Percentiles rank a stretch among this genome's conserved stretches.
These are phyloP conservation scores for Globisporangium nodosum DNA, from an alignment of 352 stramenopile species.

Conservation along the genomic window DNA sequence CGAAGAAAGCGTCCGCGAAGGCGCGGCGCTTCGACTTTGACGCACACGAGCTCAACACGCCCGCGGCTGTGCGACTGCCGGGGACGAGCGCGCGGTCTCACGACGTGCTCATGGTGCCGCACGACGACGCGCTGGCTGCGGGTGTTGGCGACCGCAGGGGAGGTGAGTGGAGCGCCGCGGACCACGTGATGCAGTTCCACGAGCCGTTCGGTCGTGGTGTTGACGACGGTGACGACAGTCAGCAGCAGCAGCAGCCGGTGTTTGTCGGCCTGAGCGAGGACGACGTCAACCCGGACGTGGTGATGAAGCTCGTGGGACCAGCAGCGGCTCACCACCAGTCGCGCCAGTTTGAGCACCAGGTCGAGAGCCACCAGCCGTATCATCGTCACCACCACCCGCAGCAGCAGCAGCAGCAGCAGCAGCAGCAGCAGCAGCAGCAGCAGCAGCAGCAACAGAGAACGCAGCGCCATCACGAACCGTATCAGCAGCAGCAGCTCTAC, in stretches of 20 bases:
- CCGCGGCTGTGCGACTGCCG: background rate
- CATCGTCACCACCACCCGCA: background rate
- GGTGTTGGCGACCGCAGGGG: background rate
- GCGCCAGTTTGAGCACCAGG: background rate
- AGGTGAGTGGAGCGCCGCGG: background rate
- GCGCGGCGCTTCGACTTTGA: constrained; percentile 8
- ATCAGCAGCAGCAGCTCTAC: background rate
- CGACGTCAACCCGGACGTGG: constrained; percentile 1
- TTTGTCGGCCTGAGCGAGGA: background rate
- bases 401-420: background rate
- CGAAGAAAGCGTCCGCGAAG: constrained; percentile 6
- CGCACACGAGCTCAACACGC: constrained; percentile 8
- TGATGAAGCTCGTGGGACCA: constrained; percentile 2
- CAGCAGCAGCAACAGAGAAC: background rate
- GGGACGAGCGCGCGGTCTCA: background rate
- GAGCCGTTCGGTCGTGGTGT: background rate
- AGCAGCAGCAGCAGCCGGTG: background rate
- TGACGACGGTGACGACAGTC: background rate
- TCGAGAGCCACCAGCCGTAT: background rate
- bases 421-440: background rate
- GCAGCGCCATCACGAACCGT: background rate
- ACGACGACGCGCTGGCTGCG: background rate
- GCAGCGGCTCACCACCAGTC: background rate
- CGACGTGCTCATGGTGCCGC: background rate
- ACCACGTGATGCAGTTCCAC: background rate